Base-by-base conservation (phyloP, 139 green algal species). In the Desmodesmus armatus region DNA sequence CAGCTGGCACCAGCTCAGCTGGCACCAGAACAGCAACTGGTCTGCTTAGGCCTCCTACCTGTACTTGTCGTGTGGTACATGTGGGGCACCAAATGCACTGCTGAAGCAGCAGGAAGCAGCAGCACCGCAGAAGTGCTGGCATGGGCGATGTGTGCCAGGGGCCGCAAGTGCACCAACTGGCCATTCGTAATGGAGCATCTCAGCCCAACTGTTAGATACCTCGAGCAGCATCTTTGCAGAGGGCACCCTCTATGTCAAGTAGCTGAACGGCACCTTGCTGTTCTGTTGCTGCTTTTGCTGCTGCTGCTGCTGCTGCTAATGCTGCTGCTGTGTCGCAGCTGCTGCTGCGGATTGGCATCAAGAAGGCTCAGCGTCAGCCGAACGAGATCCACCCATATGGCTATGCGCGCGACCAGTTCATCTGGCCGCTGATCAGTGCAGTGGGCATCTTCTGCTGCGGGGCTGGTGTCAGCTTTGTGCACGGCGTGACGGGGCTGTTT, bases 361-460 rank as follows among this genome's bases (percentile, higher is more conserved):
- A 93, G 72, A 83, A 94, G 88, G 60, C 86, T 58, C 69, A 81
- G 51, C 60, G 63, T 51, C 41, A 74, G 69, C 94, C 96, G 25
- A 97, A 91, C 0, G 51, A 82, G 40, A 69, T 91, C 82, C 93
- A 98, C 87, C 95, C 95, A 2, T 99, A 98, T 79, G 96, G 96
- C 41, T 98, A 97, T 90, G 89, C 93, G 76, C 90, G 94, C 13
- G 96, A 99, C 79, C 95, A 96, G 80, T 99, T 98, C 82, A 91
- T 98, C 15, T 98, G 95, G 89, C 94, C 91, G 5, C 92, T 99
- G 6, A 97, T 99, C 67, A 94, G 87, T n/a, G 96, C 94, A 2
- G 95, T 98, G 7, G 95, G 95, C 75, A 96, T 99, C 85, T 98
- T 99, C 87, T 98, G 96, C 90, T 74, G 97, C 33, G 96, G 96